Base-by-base conservation (phyloP, 176 grass and related monocot genomes). In the Puya raimondii region DNA sequence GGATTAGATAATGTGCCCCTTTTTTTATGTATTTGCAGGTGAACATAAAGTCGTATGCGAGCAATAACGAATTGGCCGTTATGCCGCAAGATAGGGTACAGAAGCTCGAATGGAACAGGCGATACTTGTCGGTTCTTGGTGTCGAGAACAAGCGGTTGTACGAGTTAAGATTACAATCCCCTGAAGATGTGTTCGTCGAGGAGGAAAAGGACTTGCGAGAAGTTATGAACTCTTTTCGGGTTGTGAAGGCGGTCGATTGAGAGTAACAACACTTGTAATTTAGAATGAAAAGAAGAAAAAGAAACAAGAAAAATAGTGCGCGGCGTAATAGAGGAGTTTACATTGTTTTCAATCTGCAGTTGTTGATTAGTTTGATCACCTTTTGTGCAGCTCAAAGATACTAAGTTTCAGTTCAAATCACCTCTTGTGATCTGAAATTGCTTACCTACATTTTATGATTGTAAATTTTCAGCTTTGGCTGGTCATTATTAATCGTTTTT, bases 21-120 rank as follows among this genome's bases (percentile, higher is more conserved):
- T 5, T 14, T 23, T 57, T 51, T 51, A 14, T 7, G 61, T 15
- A 48, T 26, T 67, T 82, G 26, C 65, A 99, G 95, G 95, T 88
- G 23, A 99, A 94, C 78, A 99, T 93, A 61, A 99, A 93, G 69
- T 99, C 95, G 10, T 99, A 88, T 25, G 94, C 90, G 18, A 99
- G 90, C 80, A 88, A 76, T 69, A 99, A 93, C 18, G 90, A 99
- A 78, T 84, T 99, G 66, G 94, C 90, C 1, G 90, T 99, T 47
- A 99, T 99, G 94, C 94, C 90, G 1, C 66, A 80, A 71, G 89
- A 99, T 74, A 85, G 90, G 47, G 68, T 91, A 74, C 95, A 93
- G 48, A 80, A 72, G 33, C 85, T 88, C 59, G 94, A 93, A 73
- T 99, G 94, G 94, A 83, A 99, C 75, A 77, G 94, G 25, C 84